phyloP scores from a whole-genome alignment of 2,329 filamentous ascomycete genomes.

The Fusarium sp. region DNA sequence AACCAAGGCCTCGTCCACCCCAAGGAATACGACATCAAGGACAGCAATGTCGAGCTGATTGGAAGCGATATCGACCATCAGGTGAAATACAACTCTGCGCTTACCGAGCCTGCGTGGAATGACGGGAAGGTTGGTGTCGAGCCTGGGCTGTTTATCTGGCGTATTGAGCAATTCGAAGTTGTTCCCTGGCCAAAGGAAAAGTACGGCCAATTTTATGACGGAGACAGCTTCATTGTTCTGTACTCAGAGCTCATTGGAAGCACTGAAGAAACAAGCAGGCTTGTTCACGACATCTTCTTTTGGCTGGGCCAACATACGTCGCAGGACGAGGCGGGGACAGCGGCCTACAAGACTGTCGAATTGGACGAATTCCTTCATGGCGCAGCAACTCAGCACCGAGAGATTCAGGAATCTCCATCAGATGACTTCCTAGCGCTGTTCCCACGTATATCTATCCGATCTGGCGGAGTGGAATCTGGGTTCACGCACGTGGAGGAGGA shows the following conservation, averaged over 20 bases:
- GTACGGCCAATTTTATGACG: slow-evolving; percentile 72
- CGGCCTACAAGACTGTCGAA: slow-evolving; percentile 77
- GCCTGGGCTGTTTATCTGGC: slow-evolving; percentile 71
- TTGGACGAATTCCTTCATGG: slow-evolving; percentile 74
- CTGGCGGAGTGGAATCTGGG: slow-evolving; percentile 70
- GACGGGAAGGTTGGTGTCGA: slow-evolving; percentile 63
- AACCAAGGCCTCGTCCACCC: slow-evolving; percentile 70
- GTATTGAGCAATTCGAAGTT: slow-evolving; percentile 74
- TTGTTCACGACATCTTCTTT: slow-evolving; percentile 75
- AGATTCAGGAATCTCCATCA: slow-evolving; percentile 69
- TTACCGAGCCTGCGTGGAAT: slow-evolving; percentile 75
- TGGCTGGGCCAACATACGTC: slow-evolving; percentile 74
- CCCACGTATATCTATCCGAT: slow-evolving; percentile 67
- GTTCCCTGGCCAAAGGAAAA: slow-evolving; percentile 67
- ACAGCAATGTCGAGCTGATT: slow-evolving; percentile 75
- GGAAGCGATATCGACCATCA: slow-evolving; percentile 72
- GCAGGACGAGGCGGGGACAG: slow-evolving; percentile 75
- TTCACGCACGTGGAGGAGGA: slow-evolving; percentile 71
- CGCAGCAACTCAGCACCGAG: slow-evolving; percentile 71
- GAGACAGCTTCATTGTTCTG: slow-evolving; percentile 75
- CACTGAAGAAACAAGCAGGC: slow-evolving; percentile 55
- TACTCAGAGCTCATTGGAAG: slow-evolving; percentile 66
- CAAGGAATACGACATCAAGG: slow-evolving; percentile 74
- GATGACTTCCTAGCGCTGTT: slow-evolving; percentile 71
- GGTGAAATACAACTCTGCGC: slow-evolving; percentile 74